Conservation (phyloP, 2,329 filamentous ascomycete species). For the Fusarium goolgardi region DNA sequence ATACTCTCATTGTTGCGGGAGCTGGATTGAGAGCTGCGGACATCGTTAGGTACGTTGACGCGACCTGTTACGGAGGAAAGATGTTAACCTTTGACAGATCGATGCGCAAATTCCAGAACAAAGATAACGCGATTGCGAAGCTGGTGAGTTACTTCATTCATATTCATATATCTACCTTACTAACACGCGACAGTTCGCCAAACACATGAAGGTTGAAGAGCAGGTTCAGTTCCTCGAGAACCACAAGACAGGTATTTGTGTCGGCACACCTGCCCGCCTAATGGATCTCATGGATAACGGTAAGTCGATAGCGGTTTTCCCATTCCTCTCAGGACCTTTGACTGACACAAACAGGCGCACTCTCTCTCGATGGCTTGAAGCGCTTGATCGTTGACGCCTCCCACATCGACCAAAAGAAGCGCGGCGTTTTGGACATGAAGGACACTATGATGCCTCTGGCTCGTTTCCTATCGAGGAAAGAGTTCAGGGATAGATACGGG, state of each 20-base stretch:
- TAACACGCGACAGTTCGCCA: conserved; percentile 74
- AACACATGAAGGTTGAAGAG: conserved; percentile 96
- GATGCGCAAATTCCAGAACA: conserved; percentile 81
- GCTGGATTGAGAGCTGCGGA: conserved; percentile 90
- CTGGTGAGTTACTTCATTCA: conserved; percentile 60
- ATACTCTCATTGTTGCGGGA: conserved; percentile 88
- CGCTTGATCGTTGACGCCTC: conserved; percentile 90
- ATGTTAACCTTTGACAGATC: conserved; percentile 60
- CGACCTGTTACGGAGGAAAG: not conserved
- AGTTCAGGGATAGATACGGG: conserved; percentile 77
- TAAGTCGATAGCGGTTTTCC: conserved; percentile 52
- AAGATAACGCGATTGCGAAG: conserved; percentile 84
- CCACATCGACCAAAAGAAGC: conserved; percentile 93
- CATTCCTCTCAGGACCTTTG: not conserved
- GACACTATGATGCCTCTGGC: conserved; percentile 87
- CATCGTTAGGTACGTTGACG: conserved; percentile 70
- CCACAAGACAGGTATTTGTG: conserved; percentile 81
- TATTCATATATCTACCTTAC: not conserved
- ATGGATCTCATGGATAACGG: conserved; percentile 85
- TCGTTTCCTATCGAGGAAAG: conserved; percentile 75
- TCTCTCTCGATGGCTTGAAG: conserved; percentile 78
- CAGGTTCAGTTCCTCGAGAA: conserved; percentile 79
- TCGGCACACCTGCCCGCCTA: conserved; percentile 88
- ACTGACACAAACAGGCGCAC: conserved; percentile 60
- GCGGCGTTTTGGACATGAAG: conserved; percentile 94